Percentiles rank a stretch among this genome's conserved stretches.
phyloP scores from a whole-genome alignment of 768 basidiomycete genomes.

The Tylopilus intermedius region DNA sequence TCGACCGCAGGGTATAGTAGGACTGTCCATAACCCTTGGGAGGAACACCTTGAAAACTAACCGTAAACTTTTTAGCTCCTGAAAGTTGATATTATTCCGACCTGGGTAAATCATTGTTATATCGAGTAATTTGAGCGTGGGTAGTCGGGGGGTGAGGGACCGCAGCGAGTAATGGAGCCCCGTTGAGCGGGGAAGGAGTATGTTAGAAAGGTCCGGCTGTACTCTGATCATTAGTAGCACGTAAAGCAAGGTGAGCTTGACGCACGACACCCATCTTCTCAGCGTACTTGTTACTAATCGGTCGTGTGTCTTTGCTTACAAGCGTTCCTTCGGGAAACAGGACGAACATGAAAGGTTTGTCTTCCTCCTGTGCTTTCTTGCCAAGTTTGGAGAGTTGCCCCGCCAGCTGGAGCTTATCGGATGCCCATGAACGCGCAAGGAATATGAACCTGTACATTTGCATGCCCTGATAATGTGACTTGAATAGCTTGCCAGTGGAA shows the following conservation, averaged over 20 bases:
- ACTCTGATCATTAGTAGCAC: constrained; percentile 6
- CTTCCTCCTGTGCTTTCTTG: constrained; percentile 57
- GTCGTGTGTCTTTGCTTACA: constrained; percentile 80
- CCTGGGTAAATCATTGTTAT: constrained; percentile 91
- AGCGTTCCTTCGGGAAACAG: constrained; percentile 97
- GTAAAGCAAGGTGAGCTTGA: constrained; percentile 15
- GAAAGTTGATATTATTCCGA: constrained; percentile 20
- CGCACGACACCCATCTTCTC: constrained; percentile 85
- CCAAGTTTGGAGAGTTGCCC: constrained; percentile 65
- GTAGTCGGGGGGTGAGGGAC: constrained; percentile 72
- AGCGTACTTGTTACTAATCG: constrained; percentile 81
- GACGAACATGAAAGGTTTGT: constrained; percentile 73
- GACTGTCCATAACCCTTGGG: constrained; percentile 77
- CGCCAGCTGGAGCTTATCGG: constrained; percentile 68
- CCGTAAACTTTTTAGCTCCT: neutral
- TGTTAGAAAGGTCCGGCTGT: constrained; percentile 74
- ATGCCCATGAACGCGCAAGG: constrained; percentile 84
- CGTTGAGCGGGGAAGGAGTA: constrained; percentile 88
- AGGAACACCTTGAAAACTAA: constrained; percentile 56
- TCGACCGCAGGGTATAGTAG: constrained; percentile 85
- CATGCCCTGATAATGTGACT: constrained; percentile 58
- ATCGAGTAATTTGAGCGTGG: constrained; percentile 78
- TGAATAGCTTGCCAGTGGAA: constrained; percentile 5
- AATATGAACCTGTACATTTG: constrained; percentile 94
- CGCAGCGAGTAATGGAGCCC: constrained; percentile 84